Evolutionary conservation across 2,329 filamentous ascomycete genomes (phyloP).

Genomic region (Endoconidiophora laricicola): DNA sequence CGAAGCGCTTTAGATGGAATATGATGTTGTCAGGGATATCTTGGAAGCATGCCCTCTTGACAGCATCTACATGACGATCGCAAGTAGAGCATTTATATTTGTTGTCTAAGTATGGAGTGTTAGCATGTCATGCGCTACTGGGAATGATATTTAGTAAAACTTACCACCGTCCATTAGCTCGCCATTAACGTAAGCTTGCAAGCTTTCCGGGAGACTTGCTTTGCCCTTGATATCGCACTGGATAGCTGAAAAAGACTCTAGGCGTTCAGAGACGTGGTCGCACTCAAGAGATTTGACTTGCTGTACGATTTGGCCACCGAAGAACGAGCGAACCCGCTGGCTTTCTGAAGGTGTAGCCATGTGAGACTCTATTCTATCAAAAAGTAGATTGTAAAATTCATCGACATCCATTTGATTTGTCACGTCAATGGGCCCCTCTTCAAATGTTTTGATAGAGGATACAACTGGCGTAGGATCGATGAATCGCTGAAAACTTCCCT

Average conservation of each 20-base stretch:
- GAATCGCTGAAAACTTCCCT: slow-evolving; percentile 58
- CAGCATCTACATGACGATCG: slow-evolving; percentile 75
- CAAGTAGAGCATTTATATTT: slow-evolving; percentile 95
- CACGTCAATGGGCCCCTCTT: slow-evolving; percentile 69
- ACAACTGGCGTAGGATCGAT: slow-evolving; percentile 61
- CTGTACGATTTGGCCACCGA: slow-evolving; percentile 79
- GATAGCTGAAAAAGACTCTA: slow-evolving; percentile 85
- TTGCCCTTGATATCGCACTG: slow-evolving; percentile 96
- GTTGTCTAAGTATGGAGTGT: slow-evolving; percentile 45
- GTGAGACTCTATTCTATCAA: slow-evolving; percentile 79
- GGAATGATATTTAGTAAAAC: slow-evolving; percentile 15
- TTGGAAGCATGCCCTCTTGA: slow-evolving; percentile 85
- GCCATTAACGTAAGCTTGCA: slow-evolving; percentile 89
- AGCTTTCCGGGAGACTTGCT: slow-evolving; percentile 62
- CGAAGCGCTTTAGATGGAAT: slow-evolving; percentile 81
- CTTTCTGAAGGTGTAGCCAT: slow-evolving; percentile 52
- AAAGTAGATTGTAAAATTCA: slow-evolving; percentile 88
- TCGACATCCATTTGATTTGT: slow-evolving; percentile 94
- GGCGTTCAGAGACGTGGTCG: slow-evolving; percentile 74
- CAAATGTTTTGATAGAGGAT: slow-evolving; percentile 62
- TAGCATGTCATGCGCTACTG: slow-evolving; percentile 13
- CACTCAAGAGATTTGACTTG: slow-evolving; percentile 95
- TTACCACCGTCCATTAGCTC: slow-evolving; percentile 84
- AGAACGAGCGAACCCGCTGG: slow-evolving; percentile 62
- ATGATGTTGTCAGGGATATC: slow-evolving; percentile 88